Percentiles rank a stretch among this genome's conserved stretches.
Conservation (phyloP, 2,329 filamentous ascomycete genomes). For the Fusarium brevicatenulatum region DNA sequence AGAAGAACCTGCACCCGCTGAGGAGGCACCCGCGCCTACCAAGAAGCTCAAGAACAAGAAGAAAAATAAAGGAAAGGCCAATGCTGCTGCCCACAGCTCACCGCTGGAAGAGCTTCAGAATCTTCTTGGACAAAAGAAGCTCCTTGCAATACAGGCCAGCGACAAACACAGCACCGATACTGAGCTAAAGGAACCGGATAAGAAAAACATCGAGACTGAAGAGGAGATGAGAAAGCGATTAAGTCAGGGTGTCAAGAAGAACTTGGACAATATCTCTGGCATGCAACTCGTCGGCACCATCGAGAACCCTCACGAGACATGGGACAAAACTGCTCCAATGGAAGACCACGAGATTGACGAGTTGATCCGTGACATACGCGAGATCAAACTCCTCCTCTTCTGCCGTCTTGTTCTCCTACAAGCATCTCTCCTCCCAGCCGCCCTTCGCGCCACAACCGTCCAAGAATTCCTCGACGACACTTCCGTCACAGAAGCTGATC, state of each 20-base stretch:
- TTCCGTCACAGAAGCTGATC: slow-evolving; percentile 39
- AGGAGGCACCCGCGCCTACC: neutral
- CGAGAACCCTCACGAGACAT: slow-evolving; percentile 42
- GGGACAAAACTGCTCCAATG: slow-evolving; percentile 42
- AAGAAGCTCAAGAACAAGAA: slow-evolving; percentile 30
- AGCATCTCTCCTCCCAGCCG: slow-evolving; percentile 42
- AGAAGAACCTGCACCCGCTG: neutral
- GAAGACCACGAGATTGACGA: slow-evolving; percentile 40
- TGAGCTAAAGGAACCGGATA: slow-evolving; percentile 39
- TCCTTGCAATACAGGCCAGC: slow-evolving; percentile 23
- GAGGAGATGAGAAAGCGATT: slow-evolving; percentile 43
- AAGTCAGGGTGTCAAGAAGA: slow-evolving; percentile 43
- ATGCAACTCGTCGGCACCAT: slow-evolving; percentile 41
- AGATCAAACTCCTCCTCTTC: slow-evolving; percentile 45
- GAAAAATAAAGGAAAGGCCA: slow-evolving; percentile 31
- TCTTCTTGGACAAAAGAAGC: slow-evolving; percentile 22
- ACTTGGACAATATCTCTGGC: slow-evolving; percentile 27
- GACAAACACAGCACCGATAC: neutral
- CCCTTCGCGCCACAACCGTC: slow-evolving; percentile 38
- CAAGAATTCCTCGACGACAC: slow-evolving; percentile 43
- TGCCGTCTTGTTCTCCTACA: slow-evolving; percentile 43
- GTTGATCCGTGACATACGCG: slow-evolving; percentile 36
- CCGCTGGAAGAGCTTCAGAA: neutral
- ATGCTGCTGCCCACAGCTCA: neutral
- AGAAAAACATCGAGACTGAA: slow-evolving; percentile 44